Percentiles rank a stretch among this genome's conserved stretches.
Evolutionary conservation across 139 green algal species (phyloP).

Genomic region (Micractinium sp.): DNA sequence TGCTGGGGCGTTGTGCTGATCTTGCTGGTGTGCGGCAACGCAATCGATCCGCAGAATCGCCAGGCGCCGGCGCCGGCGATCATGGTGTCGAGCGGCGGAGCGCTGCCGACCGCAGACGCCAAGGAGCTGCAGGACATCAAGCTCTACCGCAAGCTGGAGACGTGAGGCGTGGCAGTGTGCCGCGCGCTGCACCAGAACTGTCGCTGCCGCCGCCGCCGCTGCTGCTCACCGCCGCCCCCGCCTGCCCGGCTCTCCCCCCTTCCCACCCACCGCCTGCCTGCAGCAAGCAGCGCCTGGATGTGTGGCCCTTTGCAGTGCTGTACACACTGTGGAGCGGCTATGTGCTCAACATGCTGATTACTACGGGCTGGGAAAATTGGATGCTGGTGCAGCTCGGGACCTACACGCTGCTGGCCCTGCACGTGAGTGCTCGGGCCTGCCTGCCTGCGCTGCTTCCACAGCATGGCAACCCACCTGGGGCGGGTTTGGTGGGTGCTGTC

Average conservation of each 20-base stretch:
- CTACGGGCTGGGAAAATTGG: not conserved
- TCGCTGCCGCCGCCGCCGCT: not conserved
- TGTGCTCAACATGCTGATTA: not conserved
- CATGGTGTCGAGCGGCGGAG: not conserved
- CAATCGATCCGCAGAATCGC: not conserved
- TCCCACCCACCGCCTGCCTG: not conserved
- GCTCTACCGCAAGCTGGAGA: constrained; percentile 28
- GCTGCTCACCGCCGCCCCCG: not conserved
- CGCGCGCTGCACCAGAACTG: not conserved
- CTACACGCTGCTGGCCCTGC: constrained; percentile 13
- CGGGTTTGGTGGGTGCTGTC: too few species aligned
- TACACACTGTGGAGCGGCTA: constrained; percentile 8
- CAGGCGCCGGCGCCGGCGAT: not conserved
- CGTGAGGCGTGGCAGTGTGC: not conserved
- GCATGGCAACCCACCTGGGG: not conserved
- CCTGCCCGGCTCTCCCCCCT: not conserved
- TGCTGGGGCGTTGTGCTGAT: too few species aligned
- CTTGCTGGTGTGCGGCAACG: too few species aligned
- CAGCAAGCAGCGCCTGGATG: constrained; percentile 29
- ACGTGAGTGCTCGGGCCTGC: not conserved
- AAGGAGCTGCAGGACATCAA: constrained; percentile 44
- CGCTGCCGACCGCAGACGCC: constrained; percentile 8
- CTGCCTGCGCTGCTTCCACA: not conserved
- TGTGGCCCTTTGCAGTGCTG: constrained; percentile 10
- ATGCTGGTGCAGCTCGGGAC: constrained; percentile 32